Evolutionary conservation across 805 yeast genomes (phyloP), one percentile per base, ranked within the genome.

Genomic region (Sugiyamaella valdiviana): DNA sequence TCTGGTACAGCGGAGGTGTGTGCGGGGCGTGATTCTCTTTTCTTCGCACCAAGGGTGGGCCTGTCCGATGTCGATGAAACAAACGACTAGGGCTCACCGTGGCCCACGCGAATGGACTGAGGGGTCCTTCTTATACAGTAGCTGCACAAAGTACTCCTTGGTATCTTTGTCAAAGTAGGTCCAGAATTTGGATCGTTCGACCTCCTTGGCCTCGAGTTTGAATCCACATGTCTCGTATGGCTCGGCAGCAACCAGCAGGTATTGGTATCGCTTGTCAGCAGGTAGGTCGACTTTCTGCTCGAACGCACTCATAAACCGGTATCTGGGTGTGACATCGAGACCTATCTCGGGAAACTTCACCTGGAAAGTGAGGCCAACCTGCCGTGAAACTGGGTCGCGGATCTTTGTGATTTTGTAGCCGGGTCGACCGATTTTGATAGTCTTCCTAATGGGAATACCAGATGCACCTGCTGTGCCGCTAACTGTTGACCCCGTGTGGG

Each of bases 201-300:
- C 69, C 20, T 79, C 78, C 17, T 61, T 70, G 14, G 79, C 72
- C 1, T 95, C 95, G 10, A 93, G 72, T 50, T 86, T 82, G 49
- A 91, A 70, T 1, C 83, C 85, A 7, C 88, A 71, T 50, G 82
- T 87, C 52, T 88, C 91, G 63, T 87, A 93, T 1, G 97, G 97
- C 62, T 88, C 96, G 2, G 83, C 93, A n/a, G 89, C 81, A 0
- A 90, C 67, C 9, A 90, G 80, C 54, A 93, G 58, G 62, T 82
- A 90, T 65, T 85, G 95, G 64, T 62, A 79, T 7, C 71, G 68
- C 36, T 69, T 65, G 44, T 71, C 68, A 0, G 59, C 59, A 21
- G 72, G 70, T 26, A 74, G 69, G 45, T 78, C 78, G 4, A 72
- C 67, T 6, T 69, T 63, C 46, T 82, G 80, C 57, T 93, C 98